Percentiles rank a stretch among this genome's conserved stretches.
These are phyloP conservation scores for Nicotiana rustica DNA, from an alignment of 305 asterid species.

Conservation along the genomic window DNA sequence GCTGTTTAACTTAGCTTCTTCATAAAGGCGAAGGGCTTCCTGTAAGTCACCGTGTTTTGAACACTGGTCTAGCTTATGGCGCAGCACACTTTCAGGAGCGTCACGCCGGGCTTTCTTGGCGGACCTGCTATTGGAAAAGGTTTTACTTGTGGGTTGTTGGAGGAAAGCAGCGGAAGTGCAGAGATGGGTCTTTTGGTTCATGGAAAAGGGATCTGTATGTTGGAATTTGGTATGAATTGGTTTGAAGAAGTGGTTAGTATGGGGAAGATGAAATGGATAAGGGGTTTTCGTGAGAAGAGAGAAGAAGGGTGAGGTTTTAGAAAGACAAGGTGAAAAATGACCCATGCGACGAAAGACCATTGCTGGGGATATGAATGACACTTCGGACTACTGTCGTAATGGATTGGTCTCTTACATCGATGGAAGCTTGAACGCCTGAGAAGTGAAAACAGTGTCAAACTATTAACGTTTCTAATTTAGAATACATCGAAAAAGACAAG, in stretches of 20 bases:
- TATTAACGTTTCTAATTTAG: not conserved
- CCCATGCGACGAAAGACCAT: slow-evolving; percentile 49
- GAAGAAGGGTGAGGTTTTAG: slow-evolving; percentile 49
- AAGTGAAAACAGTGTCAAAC: not conserved
- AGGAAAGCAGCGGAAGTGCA: slow-evolving; percentile 57
- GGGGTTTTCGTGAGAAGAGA: slow-evolving; percentile 48
- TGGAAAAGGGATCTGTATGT: slow-evolving; percentile 40
- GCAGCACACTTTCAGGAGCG: slow-evolving; percentile 65
- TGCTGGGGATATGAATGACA: not conserved
- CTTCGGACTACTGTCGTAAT: not conserved
- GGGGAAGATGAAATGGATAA: slow-evolving; percentile 42
- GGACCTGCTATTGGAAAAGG: slow-evolving; percentile 42
- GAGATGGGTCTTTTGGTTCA: slow-evolving; percentile 49
- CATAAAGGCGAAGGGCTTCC: slow-evolving; percentile 77
- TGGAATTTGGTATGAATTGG: slow-evolving; percentile 42
- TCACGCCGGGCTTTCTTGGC: slow-evolving; percentile 56
- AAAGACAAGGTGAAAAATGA: slow-evolving; percentile 41
- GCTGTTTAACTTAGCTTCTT: slow-evolving; percentile 32
- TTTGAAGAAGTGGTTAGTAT: slow-evolving; percentile 30
- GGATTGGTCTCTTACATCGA: not conserved
- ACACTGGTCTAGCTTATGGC: slow-evolving; percentile 68
- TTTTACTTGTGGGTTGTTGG: slow-evolving; percentile 39
- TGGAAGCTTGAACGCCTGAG: not conserved
- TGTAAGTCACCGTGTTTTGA: slow-evolving; percentile 65
- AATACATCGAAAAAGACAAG: not conserved